Conservation (phyloP, 2,329 filamentous ascomycete species). For the Rutstroemia sp. region DNA sequence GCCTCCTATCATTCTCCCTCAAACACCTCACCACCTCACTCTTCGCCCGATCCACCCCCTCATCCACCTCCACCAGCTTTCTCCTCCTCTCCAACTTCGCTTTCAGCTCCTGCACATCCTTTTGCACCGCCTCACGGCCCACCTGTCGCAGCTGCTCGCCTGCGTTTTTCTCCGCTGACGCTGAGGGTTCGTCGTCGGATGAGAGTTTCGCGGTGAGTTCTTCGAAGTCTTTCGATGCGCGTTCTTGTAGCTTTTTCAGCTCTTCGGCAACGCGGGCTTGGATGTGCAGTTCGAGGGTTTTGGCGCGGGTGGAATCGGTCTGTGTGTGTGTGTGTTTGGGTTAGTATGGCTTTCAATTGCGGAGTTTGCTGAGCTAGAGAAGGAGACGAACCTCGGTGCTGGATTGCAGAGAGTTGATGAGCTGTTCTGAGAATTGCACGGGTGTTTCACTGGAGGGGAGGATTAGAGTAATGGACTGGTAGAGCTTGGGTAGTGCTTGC, state of each 20-base stretch:
- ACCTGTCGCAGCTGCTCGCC: conserved; percentile 29
- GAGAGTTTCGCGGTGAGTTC: conserved; percentile 60
- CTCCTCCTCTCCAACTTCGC: conserved; percentile 54
- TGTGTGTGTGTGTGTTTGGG: conserved; percentile 33
- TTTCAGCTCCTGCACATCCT: conserved; percentile 52
- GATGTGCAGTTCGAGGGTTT: conserved; percentile 77
- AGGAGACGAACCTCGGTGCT: conserved; percentile 66
- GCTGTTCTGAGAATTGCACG: conserved; percentile 68
- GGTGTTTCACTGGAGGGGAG: conserved; percentile 45
- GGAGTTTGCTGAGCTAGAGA: background rate
- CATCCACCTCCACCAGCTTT: conserved; percentile 62
- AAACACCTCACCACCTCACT: conserved; percentile 73
- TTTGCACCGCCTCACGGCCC: conserved; percentile 44
- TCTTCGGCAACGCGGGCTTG: conserved; percentile 81
- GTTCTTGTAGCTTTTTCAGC: conserved; percentile 69
- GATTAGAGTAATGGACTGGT: conserved; percentile 8
- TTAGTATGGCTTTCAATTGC: conserved; percentile 3
- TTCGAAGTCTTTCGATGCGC: conserved; percentile 62
- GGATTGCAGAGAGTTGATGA: conserved; percentile 75
- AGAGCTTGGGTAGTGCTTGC: background rate
- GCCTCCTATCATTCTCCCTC: conserved; percentile 74
- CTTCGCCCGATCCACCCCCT: conserved; percentile 66
- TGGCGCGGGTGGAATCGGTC: conserved; percentile 83
- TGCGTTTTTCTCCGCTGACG: conserved; percentile 18
- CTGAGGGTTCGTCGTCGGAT: conserved; percentile 14